Evolutionary conservation across 805 yeast genomes (phyloP), one percentile per base, ranked within the genome.

Genomic region (Ogataea paradorogensis): DNA sequence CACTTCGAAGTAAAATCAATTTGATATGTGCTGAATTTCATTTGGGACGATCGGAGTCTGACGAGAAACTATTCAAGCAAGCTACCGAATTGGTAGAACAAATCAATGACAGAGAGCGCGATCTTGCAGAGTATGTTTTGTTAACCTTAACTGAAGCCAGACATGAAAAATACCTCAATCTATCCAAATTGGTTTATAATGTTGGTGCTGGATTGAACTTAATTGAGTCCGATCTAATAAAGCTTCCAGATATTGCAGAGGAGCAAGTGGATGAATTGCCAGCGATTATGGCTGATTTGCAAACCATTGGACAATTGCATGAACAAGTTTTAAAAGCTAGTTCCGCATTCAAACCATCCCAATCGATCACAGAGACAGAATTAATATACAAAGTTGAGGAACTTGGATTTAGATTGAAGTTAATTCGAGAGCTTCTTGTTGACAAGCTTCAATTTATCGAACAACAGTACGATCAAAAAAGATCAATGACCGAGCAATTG

Each of bases 391-490:
- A 42, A 8, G 58, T 59, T 35, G 63, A 61, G 10, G 74, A 69
- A 37, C 58, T 70, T 8, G 65, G 58, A 27, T 63, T 57, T 42
- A 67, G 69, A 45, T 56, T 65, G 9, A 58, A 49, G 6, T 55
- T 69, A 21, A 61, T 70, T n/a, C 56, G 60, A 35, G 58, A 61
- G 8, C 52, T 66, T 10, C 60, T 71, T 11, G 55, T 59, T 15
- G 68, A 65, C 44, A 67, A 68, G 40, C 55, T 70, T 30, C 55
- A 65, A 27, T 70, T 71, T 47, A 58, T 72, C 15, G 73, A 71
- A 40, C 53, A 55, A 34, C 74, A 71, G 45, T 56, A 64, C 37
- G 59, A 40, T 11, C 46, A 46, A 27, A 48, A 52, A 18, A 51
- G 53, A 32, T 37, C 30, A 13, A 39, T 69, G 11, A 23, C 48